Base-by-base conservation (phyloP, 306 rosid genomes). In the Amphicarpaea edgeworthii region DNA sequence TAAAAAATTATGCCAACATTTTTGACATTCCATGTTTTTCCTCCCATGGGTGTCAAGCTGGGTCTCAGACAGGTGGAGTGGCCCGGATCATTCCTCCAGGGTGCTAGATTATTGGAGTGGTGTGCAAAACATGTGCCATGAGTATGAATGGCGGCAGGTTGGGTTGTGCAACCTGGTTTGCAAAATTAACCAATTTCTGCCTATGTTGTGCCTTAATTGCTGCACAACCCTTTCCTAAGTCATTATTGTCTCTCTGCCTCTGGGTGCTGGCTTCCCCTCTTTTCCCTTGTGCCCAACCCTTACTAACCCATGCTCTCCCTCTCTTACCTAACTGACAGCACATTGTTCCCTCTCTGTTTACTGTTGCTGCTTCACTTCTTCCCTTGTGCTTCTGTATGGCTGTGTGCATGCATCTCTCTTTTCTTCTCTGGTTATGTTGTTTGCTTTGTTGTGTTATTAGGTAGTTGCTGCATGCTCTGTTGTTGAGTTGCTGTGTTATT, bases 401-500 rank as follows among this genome's bases (percentile, higher is more conserved):
- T 54, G 30, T 54, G 60, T 54, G 32, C 30, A 15, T 3, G 60
- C 2, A 3, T 12, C 37, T 57, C 37, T 12, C 12, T 53, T 23
- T 24, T 55, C 62, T 55, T 55, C n/a, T 55, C 28, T 57, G 60
- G 60, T 53, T 57, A 17, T 57, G 32, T 8, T 53, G n/a, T n/a
- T 20, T 21, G 32, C 61, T 54, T 32, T 10, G 28, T 55, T 21
- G 20, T 14, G 17, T 3, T 45, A 45, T 45, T 10, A 42, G 47
- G 47, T 43, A 12, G 16, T 9, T 12, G 49, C 49, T 43, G n/a
- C 16, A 0, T 43, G 49, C 16, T 0, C 16, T 43, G 5, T 43
- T 43, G 6, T 1, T 43, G 12, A 16, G 6, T 43, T 43, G 40
- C 8, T 12, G 16, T 47, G 20, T 47, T 47, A n/a, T 47, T 47